Percentiles rank a stretch among this genome's conserved stretches.
These are phyloP conservation scores for Guadua angustifolia DNA, from an alignment of 176 grass and related monocot species.

Conservation along the genomic window DNA sequence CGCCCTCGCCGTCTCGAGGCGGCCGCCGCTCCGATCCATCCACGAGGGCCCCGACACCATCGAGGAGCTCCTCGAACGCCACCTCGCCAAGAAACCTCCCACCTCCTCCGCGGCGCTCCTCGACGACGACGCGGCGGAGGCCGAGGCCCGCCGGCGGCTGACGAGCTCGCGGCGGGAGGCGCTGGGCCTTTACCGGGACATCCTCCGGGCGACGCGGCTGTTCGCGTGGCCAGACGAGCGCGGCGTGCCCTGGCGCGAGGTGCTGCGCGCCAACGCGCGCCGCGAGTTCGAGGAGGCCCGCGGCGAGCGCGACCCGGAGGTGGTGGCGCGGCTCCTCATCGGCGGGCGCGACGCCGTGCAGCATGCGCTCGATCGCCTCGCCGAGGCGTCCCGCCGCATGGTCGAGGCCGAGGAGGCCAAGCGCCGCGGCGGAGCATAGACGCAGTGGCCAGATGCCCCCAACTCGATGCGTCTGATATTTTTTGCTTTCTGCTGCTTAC, in stretches of 20 bases:
- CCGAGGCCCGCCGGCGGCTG: constrained; percentile 55
- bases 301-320: constrained; percentile 77
- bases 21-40: constrained; percentile 39
- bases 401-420: constrained; percentile 60
- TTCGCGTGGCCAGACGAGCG: constrained; percentile 79
- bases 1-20: neutral
- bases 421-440: constrained; percentile 43
- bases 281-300: constrained; percentile 75
- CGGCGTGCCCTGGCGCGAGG: constrained; percentile 80
- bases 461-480: neutral
- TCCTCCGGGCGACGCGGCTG: constrained; percentile 66
- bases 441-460: neutral
- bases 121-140: constrained; percentile 54
- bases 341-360: constrained; percentile 75
- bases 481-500: constrained; percentile 20
- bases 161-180: constrained; percentile 79
- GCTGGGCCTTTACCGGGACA: constrained; percentile 74
- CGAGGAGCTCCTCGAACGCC: constrained; percentile 88
- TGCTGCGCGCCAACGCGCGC: too few relatives aligned
- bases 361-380: constrained; percentile 78
- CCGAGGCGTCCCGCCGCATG: constrained; percentile 51
- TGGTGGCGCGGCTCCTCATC: constrained; percentile 79
- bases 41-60: constrained; percentile 95
- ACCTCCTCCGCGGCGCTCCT: constrained; percentile 4
- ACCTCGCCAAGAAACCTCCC: constrained; percentile 69